Percentiles rank a stretch among this genome's conserved stretches.
Conservation (phyloP, 768 basidiomycete species). For the Suillus cothurnatus region DNA sequence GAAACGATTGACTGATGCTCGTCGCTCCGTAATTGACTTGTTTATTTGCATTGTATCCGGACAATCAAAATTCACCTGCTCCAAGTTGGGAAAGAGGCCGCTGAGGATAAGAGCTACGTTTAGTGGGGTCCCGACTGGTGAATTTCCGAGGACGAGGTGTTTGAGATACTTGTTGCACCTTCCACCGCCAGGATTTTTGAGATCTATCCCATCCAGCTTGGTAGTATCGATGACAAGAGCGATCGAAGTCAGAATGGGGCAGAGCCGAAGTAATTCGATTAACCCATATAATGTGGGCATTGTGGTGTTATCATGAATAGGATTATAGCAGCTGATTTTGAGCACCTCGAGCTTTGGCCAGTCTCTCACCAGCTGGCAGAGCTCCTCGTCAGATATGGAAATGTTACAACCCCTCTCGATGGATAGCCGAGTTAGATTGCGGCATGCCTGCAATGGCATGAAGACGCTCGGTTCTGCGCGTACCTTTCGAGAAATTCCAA, state of each 20-base stretch:
- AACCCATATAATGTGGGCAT: constrained; percentile 25
- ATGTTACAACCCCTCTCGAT: constrained; percentile 20
- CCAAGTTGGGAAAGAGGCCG: constrained; percentile 22
- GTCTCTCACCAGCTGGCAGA: constrained; percentile 16
- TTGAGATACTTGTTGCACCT: not conserved
- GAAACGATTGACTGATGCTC: not conserved
- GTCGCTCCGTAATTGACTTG: not conserved
- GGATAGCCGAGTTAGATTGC: constrained; percentile 5
- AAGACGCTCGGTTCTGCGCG: not conserved
- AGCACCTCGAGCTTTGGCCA: constrained; percentile 28
- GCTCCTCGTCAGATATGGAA: constrained; percentile 21
- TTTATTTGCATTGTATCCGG: constrained; percentile 19
- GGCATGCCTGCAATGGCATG: not conserved
- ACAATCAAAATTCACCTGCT: constrained; percentile 21
- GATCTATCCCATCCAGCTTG: not conserved
- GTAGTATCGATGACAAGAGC: constrained; percentile 28
- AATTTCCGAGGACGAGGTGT: constrained; percentile 24
- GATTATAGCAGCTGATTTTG: constrained; percentile 19
- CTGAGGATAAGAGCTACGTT: constrained; percentile 15
- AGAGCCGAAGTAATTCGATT: constrained; percentile 14
- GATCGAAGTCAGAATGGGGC: constrained; percentile 18
- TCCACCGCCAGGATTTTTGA: not conserved
- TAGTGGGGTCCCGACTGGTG: constrained; percentile 15
- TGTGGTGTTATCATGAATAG: constrained; percentile 15
- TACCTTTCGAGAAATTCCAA: not conserved